phyloP scores from a whole-genome alignment of 208 protist species.

The Willaertia magna region DNA sequence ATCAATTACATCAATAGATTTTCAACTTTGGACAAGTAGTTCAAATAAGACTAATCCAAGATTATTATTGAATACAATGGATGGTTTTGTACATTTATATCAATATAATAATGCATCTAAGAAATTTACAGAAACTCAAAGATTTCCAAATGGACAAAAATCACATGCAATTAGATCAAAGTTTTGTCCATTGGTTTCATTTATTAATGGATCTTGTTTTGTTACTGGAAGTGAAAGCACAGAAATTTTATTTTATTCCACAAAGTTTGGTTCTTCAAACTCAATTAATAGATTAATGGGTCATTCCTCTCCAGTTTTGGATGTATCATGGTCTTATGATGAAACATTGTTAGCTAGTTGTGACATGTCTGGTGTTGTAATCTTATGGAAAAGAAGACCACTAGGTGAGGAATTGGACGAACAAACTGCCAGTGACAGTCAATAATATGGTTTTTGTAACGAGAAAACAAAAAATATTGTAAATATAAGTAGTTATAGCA shows the following conservation, averaged over 20 bases:
- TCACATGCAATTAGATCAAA: not conserved
- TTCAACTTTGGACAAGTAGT: not conserved
- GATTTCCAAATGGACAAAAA: not conserved
- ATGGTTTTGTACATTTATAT: not conserved
- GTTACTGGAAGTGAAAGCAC: not conserved
- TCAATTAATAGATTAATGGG: conserved; percentile 2
- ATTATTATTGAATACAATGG: not conserved
- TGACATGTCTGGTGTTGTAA: conserved; percentile 8
- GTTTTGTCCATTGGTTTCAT: not conserved
- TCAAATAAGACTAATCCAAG: not conserved
- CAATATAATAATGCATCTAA: not conserved
- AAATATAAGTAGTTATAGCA: too few species aligned
- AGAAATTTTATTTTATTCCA: not conserved
- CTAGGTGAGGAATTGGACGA: too few species aligned
- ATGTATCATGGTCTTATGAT: conserved; percentile 18
- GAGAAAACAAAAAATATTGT: too few species aligned
- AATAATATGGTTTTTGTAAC: too few species aligned
- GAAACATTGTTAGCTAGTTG: conserved; percentile 8
- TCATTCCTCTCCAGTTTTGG: conserved; percentile 1
- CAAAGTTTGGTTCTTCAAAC: not conserved
- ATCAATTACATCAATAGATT: not conserved
- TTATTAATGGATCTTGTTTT: not conserved
- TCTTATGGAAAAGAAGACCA: conserved; percentile 11
- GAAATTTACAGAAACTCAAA: not conserved
- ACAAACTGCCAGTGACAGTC: too few species aligned